A percentile compares a stretch with the other conserved stretches of the same genome.
These are phyloP conservation scores for Talaromyces liani DNA, from an alignment of 495 filamentous ascomycete species.

Conservation along the genomic window DNA sequence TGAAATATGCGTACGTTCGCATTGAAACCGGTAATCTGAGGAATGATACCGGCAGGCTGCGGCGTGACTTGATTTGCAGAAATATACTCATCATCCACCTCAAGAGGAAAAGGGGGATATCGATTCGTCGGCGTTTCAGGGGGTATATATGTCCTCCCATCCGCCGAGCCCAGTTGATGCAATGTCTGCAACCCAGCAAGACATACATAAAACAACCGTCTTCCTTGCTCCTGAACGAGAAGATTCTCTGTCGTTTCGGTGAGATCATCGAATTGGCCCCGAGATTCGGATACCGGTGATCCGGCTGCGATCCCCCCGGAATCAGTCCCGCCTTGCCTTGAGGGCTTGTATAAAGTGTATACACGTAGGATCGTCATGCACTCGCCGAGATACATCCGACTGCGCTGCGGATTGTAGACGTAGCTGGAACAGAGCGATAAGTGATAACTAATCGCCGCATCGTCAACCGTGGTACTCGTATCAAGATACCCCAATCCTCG, in stretches of 20 bases:
- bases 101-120: slow-evolving; percentile 72
- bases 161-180: slow-evolving; percentile 61
- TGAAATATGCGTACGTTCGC: slow-evolving; percentile 63
- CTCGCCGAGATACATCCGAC: slow-evolving; percentile 65
- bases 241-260: slow-evolving; percentile 43
- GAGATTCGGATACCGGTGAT: slow-evolving; percentile 17
- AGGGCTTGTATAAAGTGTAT: slow-evolving; percentile 51
- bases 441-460: slow-evolving; percentile 82
- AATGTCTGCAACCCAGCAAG: slow-evolving; percentile 55
- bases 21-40: slow-evolving; percentile 67
- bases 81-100: slow-evolving; percentile 75
- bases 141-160: slow-evolving; percentile 56
- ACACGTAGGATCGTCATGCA: slow-evolving; percentile 64
- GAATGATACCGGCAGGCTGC: slow-evolving; percentile 56
- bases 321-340: slow-evolving; percentile 20
- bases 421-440: slow-evolving; percentile 63
- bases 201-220: slow-evolving; percentile 72
- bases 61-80: slow-evolving; percentile 50
- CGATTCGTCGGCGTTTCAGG: slow-evolving; percentile 64
- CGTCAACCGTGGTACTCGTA: slow-evolving; percentile 62
- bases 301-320: background rate
- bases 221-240: slow-evolving; percentile 69
- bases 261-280: slow-evolving; percentile 13
- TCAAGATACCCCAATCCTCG: slow-evolving; percentile 62
- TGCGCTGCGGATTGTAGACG: slow-evolving; percentile 58